Evolutionary conservation across 2,329 filamentous ascomycete species (phyloP), one percentile per base, ranked within the genome.

Genomic region (Fusarium chlamydosporum): DNA sequence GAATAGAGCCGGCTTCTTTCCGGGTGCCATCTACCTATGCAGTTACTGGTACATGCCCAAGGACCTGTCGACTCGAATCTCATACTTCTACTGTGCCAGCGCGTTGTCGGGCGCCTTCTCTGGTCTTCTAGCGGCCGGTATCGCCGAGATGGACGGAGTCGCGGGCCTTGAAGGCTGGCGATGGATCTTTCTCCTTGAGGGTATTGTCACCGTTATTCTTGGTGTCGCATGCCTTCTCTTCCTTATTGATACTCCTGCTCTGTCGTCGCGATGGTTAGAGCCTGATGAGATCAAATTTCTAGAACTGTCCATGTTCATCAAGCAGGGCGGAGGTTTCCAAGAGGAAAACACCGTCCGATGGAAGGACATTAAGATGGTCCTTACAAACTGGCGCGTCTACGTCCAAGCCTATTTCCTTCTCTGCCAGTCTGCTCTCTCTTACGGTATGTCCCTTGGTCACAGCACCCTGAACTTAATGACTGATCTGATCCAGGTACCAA

Each of bases 1-100:
- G 2, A 38, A 40, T 13, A 73, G 72, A 34, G 87, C 91, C 4
- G 91, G 91, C 3, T 82, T 93, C 0, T 92, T 91, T 71, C 90
- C 90, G 0, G 89, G 89, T 4, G 86, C 92, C 4, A 90, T 90
- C 61, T 94, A 92, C 75, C 92, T 92, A 72, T 83, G 93, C 2
- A 90, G 87, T 0, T 92, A 90, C 74, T 95, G 92, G 92, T 95
- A 94, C 71, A 89, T 87, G 74, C 84, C 91, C 15, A 86, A 85
- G 6, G 92, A 95, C 70, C 89, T 94, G 35, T 91, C 91, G 31
- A 84, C 92, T 13, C 86, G 92, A 46, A 87, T 90, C 43, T 90
- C 91, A 6, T 87, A 92, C 46, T 94, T 94, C 81, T 94, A 94
- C 81, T 92, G 90, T 1, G 90, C 91, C 0, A 92, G 92, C 2